phyloP scores from a whole-genome alignment of 2,329 filamentous ascomycete genomes.

The Dryadomyces sulphureus region DNA sequence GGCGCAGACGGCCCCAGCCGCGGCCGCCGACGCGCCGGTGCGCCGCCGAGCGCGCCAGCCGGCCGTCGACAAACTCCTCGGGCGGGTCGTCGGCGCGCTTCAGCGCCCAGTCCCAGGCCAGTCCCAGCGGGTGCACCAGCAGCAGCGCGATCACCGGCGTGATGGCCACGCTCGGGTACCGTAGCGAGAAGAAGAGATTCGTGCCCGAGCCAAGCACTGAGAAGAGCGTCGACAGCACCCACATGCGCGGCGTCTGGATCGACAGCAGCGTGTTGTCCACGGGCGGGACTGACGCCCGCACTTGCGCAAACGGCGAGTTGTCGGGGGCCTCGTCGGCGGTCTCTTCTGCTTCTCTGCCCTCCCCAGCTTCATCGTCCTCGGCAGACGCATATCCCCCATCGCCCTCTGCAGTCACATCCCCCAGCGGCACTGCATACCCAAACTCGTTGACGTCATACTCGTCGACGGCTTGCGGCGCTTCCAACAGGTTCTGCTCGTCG shows the following conservation, averaged over 20 bases:
- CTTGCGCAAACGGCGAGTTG: slow-evolving; percentile 64
- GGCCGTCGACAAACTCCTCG: slow-evolving; percentile 30
- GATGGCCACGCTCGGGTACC: slow-evolving; percentile 82
- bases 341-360: background rate
- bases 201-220: slow-evolving; percentile 69
- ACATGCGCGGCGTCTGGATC: slow-evolving; percentile 81
- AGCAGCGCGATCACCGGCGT: slow-evolving; percentile 78
- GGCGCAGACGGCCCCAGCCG: slow-evolving; percentile 30
- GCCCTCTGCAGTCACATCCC: background rate
- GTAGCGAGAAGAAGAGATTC: slow-evolving; percentile 76
- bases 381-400: background rate
- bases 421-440: background rate
- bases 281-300: slow-evolving; percentile 64
- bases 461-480: background rate
- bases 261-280: slow-evolving; percentile 64
- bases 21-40: slow-evolving; percentile 6
- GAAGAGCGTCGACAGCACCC: slow-evolving; percentile 66
- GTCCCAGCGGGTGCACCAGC: slow-evolving; percentile 70
- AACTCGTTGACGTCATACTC: slow-evolving; percentile 2
- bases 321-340: slow-evolving; percentile 44
- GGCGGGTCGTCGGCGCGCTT: slow-evolving; percentile 45
- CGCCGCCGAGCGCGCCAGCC: slow-evolving; percentile 13
- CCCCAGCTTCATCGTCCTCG: background rate
- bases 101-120: slow-evolving; percentile 60
- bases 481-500: background rate